phyloP scores from a whole-genome alignment of 305 asterid species.

The Ajuga reptans region DNA sequence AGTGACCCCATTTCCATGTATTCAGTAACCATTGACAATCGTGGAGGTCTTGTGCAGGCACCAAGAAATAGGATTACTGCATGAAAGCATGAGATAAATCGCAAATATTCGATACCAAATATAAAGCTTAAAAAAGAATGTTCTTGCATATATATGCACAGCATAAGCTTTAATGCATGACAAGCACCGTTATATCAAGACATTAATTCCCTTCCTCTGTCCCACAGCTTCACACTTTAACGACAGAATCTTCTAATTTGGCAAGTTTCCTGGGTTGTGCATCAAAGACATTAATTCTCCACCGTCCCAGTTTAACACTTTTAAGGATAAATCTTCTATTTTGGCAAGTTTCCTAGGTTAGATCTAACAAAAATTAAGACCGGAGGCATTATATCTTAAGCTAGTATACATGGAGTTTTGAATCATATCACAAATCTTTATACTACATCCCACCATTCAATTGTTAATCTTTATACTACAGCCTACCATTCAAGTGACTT shows the following conservation, averaged over 20 bases:
- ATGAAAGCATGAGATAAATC: constrained; percentile 25
- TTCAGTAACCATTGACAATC: constrained; percentile 83
- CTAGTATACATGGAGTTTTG: neutral
- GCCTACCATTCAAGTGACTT: neutral
- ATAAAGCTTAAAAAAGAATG: neutral
- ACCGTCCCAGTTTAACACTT: neutral
- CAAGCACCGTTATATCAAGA: neutral
- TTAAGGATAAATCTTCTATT: neutral
- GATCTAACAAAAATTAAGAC: neutral
- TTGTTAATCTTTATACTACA: neutral
- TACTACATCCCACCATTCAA: neutral
- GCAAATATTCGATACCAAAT: constrained; percentile 8
- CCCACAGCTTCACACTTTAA: neutral
- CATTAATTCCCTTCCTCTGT: neutral
- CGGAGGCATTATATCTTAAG: neutral
- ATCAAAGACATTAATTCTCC: neutral
- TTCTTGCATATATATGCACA: neutral
- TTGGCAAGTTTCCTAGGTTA: neutral
- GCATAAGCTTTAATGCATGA: neutral
- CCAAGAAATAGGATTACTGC: constrained; percentile 96
- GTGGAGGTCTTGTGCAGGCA: constrained; percentile 95
- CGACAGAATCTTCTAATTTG: neutral
- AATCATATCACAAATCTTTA: neutral
- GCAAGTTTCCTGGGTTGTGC: neutral
- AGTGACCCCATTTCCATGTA: constrained; percentile 86